These are phyloP conservation scores for Metschnikowia similis DNA, from an alignment of 805 yeast species.

Conservation along the genomic window DNA sequence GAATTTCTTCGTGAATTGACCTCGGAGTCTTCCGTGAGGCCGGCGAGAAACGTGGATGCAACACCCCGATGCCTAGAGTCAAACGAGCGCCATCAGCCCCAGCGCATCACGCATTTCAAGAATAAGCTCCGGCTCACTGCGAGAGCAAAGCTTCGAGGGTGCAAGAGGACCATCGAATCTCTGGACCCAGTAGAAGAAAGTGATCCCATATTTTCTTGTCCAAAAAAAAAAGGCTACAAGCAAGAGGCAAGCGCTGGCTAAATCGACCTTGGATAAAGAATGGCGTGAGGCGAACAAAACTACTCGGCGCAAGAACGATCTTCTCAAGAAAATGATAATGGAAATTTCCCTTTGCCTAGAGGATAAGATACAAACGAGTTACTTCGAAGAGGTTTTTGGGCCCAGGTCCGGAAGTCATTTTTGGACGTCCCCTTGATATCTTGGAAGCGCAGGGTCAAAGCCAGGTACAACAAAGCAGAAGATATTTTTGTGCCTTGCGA, in stretches of 20 bases:
- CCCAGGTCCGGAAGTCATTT: constrained; percentile 22
- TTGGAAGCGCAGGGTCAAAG: constrained; percentile 49
- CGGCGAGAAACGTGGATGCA: too few species aligned
- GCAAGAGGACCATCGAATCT: neutral
- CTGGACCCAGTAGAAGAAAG: neutral
- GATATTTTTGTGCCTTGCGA: constrained; percentile 56
- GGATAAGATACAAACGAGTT: constrained; percentile 24
- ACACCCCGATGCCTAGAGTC: too few species aligned
- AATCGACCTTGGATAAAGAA: constrained; percentile 21
- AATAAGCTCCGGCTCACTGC: too few species aligned
- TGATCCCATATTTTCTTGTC: too few species aligned
- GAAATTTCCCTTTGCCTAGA: constrained; percentile 30
- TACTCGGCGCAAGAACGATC: constrained; percentile 45
- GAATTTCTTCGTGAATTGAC: neutral
- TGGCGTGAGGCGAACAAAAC: constrained; percentile 33
- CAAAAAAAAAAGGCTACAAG: constrained; percentile 1
- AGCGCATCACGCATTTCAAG: too few species aligned
- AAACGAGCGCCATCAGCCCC: too few species aligned
- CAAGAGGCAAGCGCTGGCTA: neutral
- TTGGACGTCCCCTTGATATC: constrained; percentile 41
- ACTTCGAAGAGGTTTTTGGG: constrained; percentile 15
- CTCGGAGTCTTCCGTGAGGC: constrained; percentile 21
- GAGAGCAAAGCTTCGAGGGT: too few species aligned
- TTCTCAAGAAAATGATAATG: constrained; percentile 47
- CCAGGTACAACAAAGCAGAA: constrained; percentile 43